Base-by-base conservation (phyloP, 2,329 filamentous ascomycete genomes). In the Dothideomycetes sp. region DNA sequence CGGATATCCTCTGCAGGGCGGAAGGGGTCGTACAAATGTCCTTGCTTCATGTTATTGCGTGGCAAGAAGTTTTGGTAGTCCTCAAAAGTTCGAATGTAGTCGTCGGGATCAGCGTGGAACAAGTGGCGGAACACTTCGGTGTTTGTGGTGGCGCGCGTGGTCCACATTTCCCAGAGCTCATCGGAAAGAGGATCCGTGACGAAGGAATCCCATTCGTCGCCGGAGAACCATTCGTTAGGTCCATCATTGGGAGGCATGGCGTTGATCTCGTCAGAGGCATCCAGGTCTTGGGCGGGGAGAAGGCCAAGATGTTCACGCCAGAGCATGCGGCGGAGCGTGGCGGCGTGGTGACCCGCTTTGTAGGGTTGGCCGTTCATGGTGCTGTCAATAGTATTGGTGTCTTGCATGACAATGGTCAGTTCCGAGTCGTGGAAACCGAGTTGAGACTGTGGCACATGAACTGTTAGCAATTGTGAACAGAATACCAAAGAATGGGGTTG, bases 291-390 rank as follows among this genome's bases (percentile, higher is more conserved):
- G 7, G 84, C 70, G 0, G 81, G 77, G 2, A 95, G 61, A 3
- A 95, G 69, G 1, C 89, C 89, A 10, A 95, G 66, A 57, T 96
- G 89, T 62, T 95, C 89, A 33, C 87, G 79, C 84, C 86, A 94
- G 5, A 95, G 72, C 51, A 84, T 84, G 14, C 84, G 75, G 34
- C 88, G 74, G 3, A 95, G 70, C 0, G 84, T 87, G 3, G 84
- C 73, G 0, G 86, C 88, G 53, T 91, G 87, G 44, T 79, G 79
- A n/a, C 83, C 81, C 1, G 83, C 88, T 48, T 79, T 72, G 61
- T 76, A 94, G 1, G 79, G 73, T 51, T 83, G 59, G 2, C 88
- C 88, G 48, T 83, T 72, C 86, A 96, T 94, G 17, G 61, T 75
- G 4, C 76, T 86, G 5, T 75, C 68, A 2, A 95, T 63, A 4